Percentiles rank a stretch among this genome's conserved stretches.
Conservation (phyloP, 2,329 filamentous ascomycete species). For the Trichothecium roseum region DNA sequence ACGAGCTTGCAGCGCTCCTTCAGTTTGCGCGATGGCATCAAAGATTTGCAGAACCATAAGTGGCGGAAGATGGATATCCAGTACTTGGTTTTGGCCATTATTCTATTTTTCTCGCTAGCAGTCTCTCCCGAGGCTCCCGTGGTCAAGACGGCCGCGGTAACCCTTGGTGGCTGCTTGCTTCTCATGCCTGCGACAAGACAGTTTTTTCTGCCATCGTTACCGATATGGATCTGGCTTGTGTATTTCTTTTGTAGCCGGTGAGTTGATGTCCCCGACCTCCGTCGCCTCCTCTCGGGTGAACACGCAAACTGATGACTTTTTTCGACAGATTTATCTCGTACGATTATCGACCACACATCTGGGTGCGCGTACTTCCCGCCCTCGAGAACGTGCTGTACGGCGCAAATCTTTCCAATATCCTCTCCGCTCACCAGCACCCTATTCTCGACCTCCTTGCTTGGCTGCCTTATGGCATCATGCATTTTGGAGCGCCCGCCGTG, state of each 20-base stretch:
- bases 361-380: conserved; percentile 88
- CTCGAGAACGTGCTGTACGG: conserved; percentile 96
- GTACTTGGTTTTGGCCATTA: conserved; percentile 62
- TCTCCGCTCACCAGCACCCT: conserved; percentile 79
- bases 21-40: conserved; percentile 67
- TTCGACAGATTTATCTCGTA: conserved; percentile 68
- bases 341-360: conserved; percentile 84
- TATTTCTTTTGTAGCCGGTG: conserved; percentile 93
- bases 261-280: conserved; percentile 27
- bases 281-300: background rate
- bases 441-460: conserved; percentile 82
- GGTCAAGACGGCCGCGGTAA: conserved; percentile 63
- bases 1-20: conserved; percentile 72
- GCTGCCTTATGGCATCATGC: conserved; percentile 85
- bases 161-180: conserved; percentile 57
- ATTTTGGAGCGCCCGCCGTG: conserved; percentile 78
- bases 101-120: conserved; percentile 74
- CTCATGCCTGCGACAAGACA: conserved; percentile 79
- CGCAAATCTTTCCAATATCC: conserved; percentile 89
- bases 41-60: conserved; percentile 62
- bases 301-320: conserved; percentile 1
- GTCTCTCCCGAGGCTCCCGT: conserved; percentile 75
- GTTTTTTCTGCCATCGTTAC: conserved; percentile 80
- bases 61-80: conserved; percentile 81
- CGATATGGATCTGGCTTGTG: conserved; percentile 76